Percentiles rank a stretch among this genome's conserved stretches.
phyloP scores from a whole-genome alignment of 73 alveolate species.

The Stentor roeselii region DNA sequence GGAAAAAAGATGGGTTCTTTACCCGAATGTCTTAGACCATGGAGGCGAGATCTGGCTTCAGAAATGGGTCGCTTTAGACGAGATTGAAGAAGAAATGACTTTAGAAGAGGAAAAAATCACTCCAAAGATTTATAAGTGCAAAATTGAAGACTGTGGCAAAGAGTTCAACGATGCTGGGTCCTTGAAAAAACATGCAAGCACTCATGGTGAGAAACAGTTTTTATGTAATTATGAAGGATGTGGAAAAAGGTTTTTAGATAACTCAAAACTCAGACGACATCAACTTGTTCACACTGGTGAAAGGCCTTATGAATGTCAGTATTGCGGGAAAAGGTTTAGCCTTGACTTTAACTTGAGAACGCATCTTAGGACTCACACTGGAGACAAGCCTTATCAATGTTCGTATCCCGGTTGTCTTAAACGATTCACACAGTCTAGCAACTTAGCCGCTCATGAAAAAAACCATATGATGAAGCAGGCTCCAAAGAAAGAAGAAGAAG shows the following conservation, averaged over 20 bases:
- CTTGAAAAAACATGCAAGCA: constrained; percentile 75
- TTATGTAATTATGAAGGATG: constrained; percentile 70
- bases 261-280: constrained; percentile 78
- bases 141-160: constrained; percentile 81
- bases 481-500: too few species aligned
- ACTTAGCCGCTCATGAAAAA: constrained; percentile 83
- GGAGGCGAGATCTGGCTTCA: constrained; percentile 79
- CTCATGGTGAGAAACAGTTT: constrained; percentile 87
- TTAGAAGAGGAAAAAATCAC: constrained; percentile 8
- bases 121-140: constrained; percentile 68
- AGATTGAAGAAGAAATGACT: constrained; percentile 18
- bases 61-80: constrained; percentile 86
- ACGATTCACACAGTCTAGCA: constrained; percentile 77
- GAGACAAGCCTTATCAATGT: constrained; percentile 88
- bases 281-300: constrained; percentile 85
- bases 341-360: constrained; percentile 80
- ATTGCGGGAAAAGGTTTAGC: constrained; percentile 65
- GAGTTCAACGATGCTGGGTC: constrained; percentile 75
- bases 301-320: constrained; percentile 69
- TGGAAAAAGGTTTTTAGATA: constrained; percentile 77
- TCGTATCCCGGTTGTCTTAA: constrained; percentile 78
- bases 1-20: constrained; percentile 88
- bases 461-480: constrained; percentile 66
- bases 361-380: constrained; percentile 81
- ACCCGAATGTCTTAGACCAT: constrained; percentile 75